Conservation (phyloP, 2,329 filamentous ascomycete genomes). For the Aureobasidium sp. region DNA sequence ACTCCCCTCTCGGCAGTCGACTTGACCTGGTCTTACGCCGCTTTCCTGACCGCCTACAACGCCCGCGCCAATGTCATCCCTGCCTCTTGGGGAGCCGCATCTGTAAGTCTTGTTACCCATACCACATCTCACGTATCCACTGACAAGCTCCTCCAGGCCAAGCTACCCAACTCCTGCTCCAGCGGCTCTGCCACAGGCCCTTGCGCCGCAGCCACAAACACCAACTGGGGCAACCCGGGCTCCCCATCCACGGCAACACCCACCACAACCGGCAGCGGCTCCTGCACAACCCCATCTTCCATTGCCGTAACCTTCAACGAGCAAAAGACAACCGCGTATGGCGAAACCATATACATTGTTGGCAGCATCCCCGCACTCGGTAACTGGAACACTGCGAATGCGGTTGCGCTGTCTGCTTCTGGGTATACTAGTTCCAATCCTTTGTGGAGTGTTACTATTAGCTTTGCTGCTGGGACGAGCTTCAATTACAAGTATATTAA, state of each 20-base stretch:
- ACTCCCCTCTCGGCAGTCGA: conserved; percentile 56
- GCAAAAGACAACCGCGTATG: conserved; percentile 49
- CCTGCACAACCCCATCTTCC: conserved; percentile 27
- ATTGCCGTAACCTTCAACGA: conserved; percentile 56
- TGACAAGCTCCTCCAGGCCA: conserved; percentile 19
- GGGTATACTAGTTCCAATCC: conserved; percentile 54
- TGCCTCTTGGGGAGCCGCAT: conserved; percentile 47
- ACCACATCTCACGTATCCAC: conserved; percentile 16
- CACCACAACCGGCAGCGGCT: conserved; percentile 22
- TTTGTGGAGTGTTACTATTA: conserved; percentile 54
- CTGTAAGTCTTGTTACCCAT: conserved; percentile 22
- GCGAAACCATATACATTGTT: conserved; percentile 59
- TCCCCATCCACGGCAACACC: conserved; percentile 23
- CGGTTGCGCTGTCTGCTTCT: conserved; percentile 51
- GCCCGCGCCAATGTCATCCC: conserved; percentile 52
- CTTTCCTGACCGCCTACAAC: conserved; percentile 57
- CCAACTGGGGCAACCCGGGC: conserved; percentile 26
- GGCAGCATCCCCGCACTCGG: conserved; percentile 56
- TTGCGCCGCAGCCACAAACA: conserved; percentile 26
- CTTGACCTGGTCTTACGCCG: conserved; percentile 67
- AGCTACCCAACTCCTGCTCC: conserved; percentile 23
- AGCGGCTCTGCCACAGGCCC: conserved; percentile 24
- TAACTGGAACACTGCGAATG: conserved; percentile 49
- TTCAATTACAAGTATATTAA: conserved; percentile 63
- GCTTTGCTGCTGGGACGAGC: conserved; percentile 47